phyloP scores from a whole-genome alignment of 495 filamentous ascomycete genomes.

The Hypoxylon lienhwacheense region DNA sequence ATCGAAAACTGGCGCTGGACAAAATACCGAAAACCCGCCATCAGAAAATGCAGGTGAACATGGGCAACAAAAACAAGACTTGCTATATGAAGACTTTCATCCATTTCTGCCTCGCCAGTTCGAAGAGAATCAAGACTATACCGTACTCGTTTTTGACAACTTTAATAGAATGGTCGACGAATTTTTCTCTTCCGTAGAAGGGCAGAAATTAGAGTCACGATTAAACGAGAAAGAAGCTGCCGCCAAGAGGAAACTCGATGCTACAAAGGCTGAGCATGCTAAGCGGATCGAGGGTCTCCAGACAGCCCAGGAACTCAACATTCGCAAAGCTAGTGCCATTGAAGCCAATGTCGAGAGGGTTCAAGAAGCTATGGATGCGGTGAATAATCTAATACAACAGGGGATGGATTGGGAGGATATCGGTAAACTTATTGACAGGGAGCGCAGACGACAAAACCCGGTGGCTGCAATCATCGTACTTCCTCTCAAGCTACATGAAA shows the following conservation, averaged over 20 bases:
- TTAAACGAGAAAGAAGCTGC: conserved; percentile 77
- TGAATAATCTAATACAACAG: conserved; percentile 85
- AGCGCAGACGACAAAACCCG: conserved; percentile 76
- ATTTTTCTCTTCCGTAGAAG: conserved; percentile 95
- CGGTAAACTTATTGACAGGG: conserved; percentile 80
- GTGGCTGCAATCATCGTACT: conserved; percentile 86
- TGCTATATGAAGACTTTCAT: conserved; percentile 94
- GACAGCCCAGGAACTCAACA: conserved; percentile 75
- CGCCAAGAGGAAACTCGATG: conserved; percentile 80
- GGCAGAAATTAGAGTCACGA: conserved; percentile 83
- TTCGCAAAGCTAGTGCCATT: conserved; percentile 86
- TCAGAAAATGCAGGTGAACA: conserved; percentile 40
- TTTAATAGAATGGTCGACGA: conserved; percentile 95
- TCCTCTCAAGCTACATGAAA: conserved; percentile 85
- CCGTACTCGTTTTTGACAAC: conserved; percentile 72
- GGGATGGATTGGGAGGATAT: conserved; percentile 98
- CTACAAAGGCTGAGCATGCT: conserved; percentile 76
- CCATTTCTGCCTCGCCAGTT: conserved; percentile 89
- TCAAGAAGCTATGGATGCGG: conserved; percentile 85
- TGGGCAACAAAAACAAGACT: conserved; percentile 46
- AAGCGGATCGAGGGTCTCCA: conserved; percentile 82
- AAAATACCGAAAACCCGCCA: conserved; percentile 31
- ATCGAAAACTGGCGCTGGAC: conserved; percentile 43
- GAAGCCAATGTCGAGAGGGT: conserved; percentile 86
- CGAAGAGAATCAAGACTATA: conserved; percentile 61